Base-by-base conservation (phyloP, 345 rosid species). In the Aethionema arabicum region DNA sequence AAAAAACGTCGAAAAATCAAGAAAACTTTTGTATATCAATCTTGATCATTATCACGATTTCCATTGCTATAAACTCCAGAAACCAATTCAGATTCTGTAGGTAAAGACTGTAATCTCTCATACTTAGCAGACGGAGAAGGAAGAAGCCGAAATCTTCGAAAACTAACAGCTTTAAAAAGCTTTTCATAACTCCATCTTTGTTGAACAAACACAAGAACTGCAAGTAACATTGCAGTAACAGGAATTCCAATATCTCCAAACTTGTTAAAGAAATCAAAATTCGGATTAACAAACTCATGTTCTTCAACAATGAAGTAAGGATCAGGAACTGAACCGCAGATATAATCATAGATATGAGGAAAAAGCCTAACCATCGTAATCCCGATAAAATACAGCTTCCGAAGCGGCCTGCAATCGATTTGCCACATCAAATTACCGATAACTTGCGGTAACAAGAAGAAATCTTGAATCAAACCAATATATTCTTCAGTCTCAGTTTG, bases 381-480 rank as follows among this genome's bases (percentile, higher is more conserved):
- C 15, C 98, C 96, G 0, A 83, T 56, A 60, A 74, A 85, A 59
- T 91, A 91, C 12, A 79, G 78, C 61, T 80, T 80, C 70, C 83
- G 47, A 21, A 91, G 76, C 8, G 98, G 88, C 75, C 76, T 74
- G 45, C 40, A 72, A 54, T 88, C 82, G 3, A 82, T 75, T 65
- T 84, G 88, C 98, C 98, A 91, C 10, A 84, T 27, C 12, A 83
- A 51, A 63, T 85, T 85, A 37, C 85, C 90, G 16, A 88, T 80
- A 14, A 91, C 83, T 72, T 91, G 98, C 55, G 98, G 98, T 3
- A 91, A 87, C 76, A 91, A 80, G 82, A 84, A 91, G 56, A 88
- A 80, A 62, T 91, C 98, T 70, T 91, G 98, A 61, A 76, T 79
- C 38, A 91, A 87, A 72, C 98, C 98, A 8, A 82, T 67, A 56